phyloP scores from a whole-genome alignment of 306 rosid genomes.

The Canavalia ensiformis region DNA sequence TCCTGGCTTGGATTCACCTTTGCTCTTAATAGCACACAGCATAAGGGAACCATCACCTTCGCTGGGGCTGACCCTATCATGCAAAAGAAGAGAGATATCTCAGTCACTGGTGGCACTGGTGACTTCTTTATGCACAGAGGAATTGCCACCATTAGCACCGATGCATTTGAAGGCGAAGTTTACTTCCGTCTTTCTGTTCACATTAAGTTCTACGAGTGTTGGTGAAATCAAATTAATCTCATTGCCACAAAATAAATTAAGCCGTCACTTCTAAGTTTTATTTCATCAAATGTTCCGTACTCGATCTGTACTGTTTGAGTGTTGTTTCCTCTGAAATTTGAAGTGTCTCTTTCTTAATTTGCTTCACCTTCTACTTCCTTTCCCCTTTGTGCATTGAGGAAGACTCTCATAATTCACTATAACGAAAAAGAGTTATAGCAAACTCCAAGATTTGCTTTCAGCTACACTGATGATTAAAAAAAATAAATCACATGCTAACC shows the following conservation, averaged over 20 bases:
- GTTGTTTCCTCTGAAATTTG: neutral
- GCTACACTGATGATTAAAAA: too few species aligned
- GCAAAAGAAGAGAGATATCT: slow-evolving; percentile 69
- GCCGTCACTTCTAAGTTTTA: neutral
- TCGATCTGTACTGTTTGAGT: neutral
- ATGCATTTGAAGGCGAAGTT: slow-evolving; percentile 74
- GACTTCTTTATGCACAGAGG: slow-evolving; percentile 89
- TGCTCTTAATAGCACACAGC: slow-evolving; percentile 54
- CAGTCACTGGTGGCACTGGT: slow-evolving; percentile 76
- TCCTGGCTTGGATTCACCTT: slow-evolving; percentile 77
- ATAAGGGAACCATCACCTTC: slow-evolving; percentile 70
- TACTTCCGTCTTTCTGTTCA: slow-evolving; percentile 74
- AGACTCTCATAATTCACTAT: neutral
- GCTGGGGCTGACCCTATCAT: slow-evolving; percentile 71
- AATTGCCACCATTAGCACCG: slow-evolving; percentile 74
- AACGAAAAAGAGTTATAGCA: neutral
- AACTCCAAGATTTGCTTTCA: neutral
- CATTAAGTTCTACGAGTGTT: slow-evolving; percentile 79
- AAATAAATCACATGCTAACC: too few species aligned
- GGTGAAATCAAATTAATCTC: slow-evolving; percentile 45
- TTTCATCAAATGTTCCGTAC: neutral
- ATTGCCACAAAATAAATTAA: neutral
- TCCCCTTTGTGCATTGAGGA: neutral
- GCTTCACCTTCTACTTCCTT: neutral
- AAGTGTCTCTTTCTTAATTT: neutral